Percentiles rank a stretch among this genome's conserved stretches.
phyloP scores from a whole-genome alignment of 495 filamentous ascomycete species.

The Penicillium silybi region DNA sequence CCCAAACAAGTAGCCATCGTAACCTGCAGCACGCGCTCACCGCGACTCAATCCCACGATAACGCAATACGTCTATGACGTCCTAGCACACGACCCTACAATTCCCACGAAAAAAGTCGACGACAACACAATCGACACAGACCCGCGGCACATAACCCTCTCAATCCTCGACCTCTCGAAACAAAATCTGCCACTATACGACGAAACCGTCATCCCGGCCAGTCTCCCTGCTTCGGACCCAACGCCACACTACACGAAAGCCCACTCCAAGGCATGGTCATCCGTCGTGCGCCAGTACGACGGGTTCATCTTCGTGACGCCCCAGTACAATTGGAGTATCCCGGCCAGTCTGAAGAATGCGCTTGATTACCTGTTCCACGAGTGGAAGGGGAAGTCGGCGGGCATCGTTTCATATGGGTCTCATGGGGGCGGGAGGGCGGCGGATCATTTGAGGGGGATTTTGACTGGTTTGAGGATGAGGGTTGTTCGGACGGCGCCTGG shows the following conservation, averaged over 20 bases:
- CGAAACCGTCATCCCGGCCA: constrained; percentile 47
- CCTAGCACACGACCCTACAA: constrained; percentile 13
- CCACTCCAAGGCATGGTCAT: constrained; percentile 48
- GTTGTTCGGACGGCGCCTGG: constrained; percentile 22
- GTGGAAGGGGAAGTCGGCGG: constrained; percentile 56
- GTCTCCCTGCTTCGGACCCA: constrained; percentile 35
- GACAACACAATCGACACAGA: constrained; percentile 11
- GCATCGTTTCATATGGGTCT: constrained; percentile 53
- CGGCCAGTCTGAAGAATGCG: constrained; percentile 58
- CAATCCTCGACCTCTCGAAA: constrained; percentile 44
- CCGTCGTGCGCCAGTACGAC: constrained; percentile 40
- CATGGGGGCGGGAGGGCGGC: constrained; percentile 42
- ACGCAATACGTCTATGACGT: constrained; percentile 27
- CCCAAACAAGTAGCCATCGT: constrained; percentile 23
- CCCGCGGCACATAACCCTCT: constrained; percentile 18
- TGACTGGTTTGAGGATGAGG: constrained; percentile 21
- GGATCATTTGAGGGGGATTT: constrained; percentile 19
- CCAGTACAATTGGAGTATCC: constrained; percentile 53
- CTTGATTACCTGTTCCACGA: constrained; percentile 59
- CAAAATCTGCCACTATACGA: constrained; percentile 57
- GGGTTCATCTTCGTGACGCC: constrained; percentile 57
- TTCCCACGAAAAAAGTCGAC: constrained; percentile 15
- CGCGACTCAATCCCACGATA: constrained; percentile 26
- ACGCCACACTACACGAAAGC: constrained; percentile 38
- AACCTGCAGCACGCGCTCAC: constrained; percentile 27